Evolutionary conservation across 805 yeast genomes (phyloP).

Genomic region (Sungouiozyma ichnusensis): DNA sequence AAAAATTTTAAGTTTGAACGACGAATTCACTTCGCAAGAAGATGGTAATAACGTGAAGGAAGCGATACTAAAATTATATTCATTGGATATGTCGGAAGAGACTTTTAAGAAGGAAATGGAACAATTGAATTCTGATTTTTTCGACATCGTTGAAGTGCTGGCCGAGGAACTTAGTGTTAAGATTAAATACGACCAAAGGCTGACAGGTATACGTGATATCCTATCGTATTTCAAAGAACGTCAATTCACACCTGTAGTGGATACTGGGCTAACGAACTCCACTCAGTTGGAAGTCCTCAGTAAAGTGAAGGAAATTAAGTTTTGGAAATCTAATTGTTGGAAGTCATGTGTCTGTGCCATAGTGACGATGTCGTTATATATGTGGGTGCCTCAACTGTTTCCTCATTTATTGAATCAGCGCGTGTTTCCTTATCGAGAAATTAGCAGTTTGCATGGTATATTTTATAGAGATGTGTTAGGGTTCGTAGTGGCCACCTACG

Average conservation of each 20-base stretch:
- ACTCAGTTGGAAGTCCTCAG: slow-evolving; percentile 63
- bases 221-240: slow-evolving; percentile 38
- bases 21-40: not conserved
- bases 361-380: slow-evolving; percentile 46
- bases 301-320: slow-evolving; percentile 57
- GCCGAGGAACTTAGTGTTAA: slow-evolving; percentile 5
- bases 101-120: not conserved
- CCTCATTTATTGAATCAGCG: slow-evolving; percentile 23
- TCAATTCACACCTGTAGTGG: slow-evolving; percentile 44
- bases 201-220: slow-evolving; percentile 55
- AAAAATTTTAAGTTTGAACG: not conserved
- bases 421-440: slow-evolving; percentile 24
- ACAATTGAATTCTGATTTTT: not conserved
- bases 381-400: slow-evolving; percentile 36
- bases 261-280: slow-evolving; percentile 41
- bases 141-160: slow-evolving; percentile 1
- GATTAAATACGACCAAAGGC: slow-evolving; percentile 40
- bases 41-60: not conserved
- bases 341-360: slow-evolving; percentile 46
- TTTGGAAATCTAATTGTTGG: slow-evolving; percentile 54
- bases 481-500: slow-evolving; percentile 48
- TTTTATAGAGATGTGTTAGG: slow-evolving; percentile 43
- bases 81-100: not conserved
- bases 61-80: not conserved
- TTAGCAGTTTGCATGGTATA: slow-evolving; percentile 14